phyloP scores from a whole-genome alignment of 331 rosid genomes.

The Acacia concinna region DNA sequence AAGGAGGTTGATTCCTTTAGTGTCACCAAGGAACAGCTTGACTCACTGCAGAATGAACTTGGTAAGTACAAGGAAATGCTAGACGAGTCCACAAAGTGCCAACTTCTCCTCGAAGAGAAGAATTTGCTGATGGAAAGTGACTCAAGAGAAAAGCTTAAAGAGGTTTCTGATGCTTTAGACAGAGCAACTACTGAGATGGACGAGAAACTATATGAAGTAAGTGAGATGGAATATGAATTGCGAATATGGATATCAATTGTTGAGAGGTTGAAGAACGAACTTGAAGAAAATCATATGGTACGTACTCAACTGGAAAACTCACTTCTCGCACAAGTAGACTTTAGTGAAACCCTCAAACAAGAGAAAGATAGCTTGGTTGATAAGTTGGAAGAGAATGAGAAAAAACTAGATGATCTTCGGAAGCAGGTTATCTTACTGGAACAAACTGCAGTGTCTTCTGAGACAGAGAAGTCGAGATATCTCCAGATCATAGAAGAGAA shows the following conservation, averaged over 20 bases:
- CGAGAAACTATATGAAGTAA: slow-evolving; percentile 51
- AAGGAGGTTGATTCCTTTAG: background rate
- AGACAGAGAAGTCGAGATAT: slow-evolving; percentile 33
- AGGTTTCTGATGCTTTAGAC: slow-evolving; percentile 52
- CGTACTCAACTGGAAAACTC: slow-evolving; percentile 70
- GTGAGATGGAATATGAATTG: slow-evolving; percentile 65
- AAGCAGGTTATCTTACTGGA: slow-evolving; percentile 50
- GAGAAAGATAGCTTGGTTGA: slow-evolving; percentile 47
- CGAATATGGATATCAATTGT: slow-evolving; percentile 55
- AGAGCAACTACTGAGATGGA: slow-evolving; percentile 51
- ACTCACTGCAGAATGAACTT: slow-evolving; percentile 36
- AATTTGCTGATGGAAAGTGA: slow-evolving; percentile 30
- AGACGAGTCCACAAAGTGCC: slow-evolving; percentile 43
- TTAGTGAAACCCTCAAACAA: slow-evolving; percentile 54
- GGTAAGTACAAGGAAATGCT: slow-evolving; percentile 46
- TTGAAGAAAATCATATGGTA: slow-evolving; percentile 50
- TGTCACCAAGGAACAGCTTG: slow-evolving; percentile 33
- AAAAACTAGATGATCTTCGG: slow-evolving; percentile 41
- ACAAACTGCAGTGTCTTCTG: slow-evolving; percentile 31
- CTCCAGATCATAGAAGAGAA: slow-evolving; percentile 43
- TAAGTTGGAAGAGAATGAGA: slow-evolving; percentile 48
- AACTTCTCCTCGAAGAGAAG: slow-evolving; percentile 42
- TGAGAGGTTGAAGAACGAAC: slow-evolving; percentile 47
- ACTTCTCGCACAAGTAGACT: slow-evolving; percentile 63
- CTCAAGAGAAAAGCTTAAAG: slow-evolving; percentile 38